Conservation (phyloP, 495 filamentous ascomycete genomes). For the Hypoxylon perforatum region DNA sequence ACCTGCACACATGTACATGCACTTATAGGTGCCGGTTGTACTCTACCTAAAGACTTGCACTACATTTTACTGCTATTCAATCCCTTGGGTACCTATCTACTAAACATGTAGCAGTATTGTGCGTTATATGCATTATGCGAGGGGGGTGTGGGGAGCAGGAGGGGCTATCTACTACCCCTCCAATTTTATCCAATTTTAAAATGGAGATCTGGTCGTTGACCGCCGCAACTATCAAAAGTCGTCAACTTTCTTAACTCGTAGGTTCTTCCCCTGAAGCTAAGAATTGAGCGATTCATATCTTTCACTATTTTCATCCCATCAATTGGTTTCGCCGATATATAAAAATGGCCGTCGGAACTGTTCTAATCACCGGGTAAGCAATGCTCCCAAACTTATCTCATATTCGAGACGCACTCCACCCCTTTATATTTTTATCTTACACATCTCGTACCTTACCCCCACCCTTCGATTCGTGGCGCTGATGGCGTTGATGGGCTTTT, state of each 20-base stretch:
- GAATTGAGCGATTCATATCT: neutral
- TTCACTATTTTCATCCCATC: slow-evolving; percentile 7
- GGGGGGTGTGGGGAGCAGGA: slow-evolving; percentile 14
- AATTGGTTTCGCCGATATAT: slow-evolving; percentile 21
- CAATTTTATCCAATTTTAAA: slow-evolving; percentile 44
- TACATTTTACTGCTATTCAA: no score
- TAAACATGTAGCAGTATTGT: neutral
- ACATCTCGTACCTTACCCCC: neutral
- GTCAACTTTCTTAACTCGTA: slow-evolving; percentile 24
- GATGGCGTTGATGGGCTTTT: no score
- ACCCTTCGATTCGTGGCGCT: neutral
- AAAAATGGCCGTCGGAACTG: slow-evolving; percentile 83
- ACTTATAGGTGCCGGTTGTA: no score
- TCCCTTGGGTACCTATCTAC: no score
- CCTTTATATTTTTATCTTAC: neutral
- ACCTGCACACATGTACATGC: no score
- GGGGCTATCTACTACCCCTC: slow-evolving; percentile 39
- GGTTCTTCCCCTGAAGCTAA: neutral
- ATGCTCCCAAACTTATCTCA: neutral
- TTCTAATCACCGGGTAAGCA: slow-evolving; percentile 90
- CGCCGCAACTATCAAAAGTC: slow-evolving; percentile 29
- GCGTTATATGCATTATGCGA: neutral
- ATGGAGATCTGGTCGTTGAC: slow-evolving; percentile 36
- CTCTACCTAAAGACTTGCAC: no score
- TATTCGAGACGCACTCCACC: neutral